These are phyloP conservation scores for Backusella parvicylindrica DNA, from an alignment of 192 early-diverging fungal species.

Conservation along the genomic window DNA sequence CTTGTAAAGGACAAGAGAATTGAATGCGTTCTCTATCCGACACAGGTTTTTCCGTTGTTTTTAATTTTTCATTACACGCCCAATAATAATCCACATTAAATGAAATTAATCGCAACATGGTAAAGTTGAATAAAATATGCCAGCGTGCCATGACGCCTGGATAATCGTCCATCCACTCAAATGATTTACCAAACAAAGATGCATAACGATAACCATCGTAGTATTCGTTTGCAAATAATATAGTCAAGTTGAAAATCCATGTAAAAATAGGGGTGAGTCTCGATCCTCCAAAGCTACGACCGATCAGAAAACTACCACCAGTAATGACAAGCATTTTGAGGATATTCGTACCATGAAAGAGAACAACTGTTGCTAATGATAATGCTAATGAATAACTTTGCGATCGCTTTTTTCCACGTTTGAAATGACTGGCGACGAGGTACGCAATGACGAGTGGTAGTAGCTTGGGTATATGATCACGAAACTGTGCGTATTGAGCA, in stretches of 20 bases:
- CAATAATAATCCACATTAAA: constrained; percentile 94
- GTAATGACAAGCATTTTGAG: constrained; percentile 73
- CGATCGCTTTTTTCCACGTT: constrained; percentile 31
- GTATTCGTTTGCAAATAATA: constrained; percentile 79
- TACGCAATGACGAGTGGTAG: constrained; percentile 43
- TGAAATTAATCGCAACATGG: constrained; percentile 84
- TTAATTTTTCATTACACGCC: constrained; percentile 45
- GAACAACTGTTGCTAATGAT: constrained; percentile 49
- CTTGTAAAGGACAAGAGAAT: constrained; percentile 43
- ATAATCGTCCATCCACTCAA: constrained; percentile 50
- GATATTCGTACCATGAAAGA: constrained; percentile 70
- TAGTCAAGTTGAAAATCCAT: constrained; percentile 79
- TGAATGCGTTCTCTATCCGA: constrained; percentile 60
- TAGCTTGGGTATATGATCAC: constrained; percentile 60
- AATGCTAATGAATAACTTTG: constrained; percentile 53
- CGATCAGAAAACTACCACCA: constrained; percentile 63
- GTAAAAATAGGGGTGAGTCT: constrained; percentile 59
- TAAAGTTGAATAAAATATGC: constrained; percentile 88
- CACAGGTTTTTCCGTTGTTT: constrained; percentile 19
- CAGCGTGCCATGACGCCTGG: constrained; percentile 76
- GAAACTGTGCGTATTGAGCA: constrained; percentile 63
- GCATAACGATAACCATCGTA: constrained; percentile 72
- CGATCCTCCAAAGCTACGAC: constrained; percentile 46
- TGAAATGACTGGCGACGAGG: constrained; percentile 46
- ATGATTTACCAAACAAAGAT: constrained; percentile 4